A percentile compares a stretch with the other conserved stretches of the same genome.
Evolutionary conservation across 176 grass and related monocot genomes (phyloP).

Genomic region (Chloris gayana): DNA sequence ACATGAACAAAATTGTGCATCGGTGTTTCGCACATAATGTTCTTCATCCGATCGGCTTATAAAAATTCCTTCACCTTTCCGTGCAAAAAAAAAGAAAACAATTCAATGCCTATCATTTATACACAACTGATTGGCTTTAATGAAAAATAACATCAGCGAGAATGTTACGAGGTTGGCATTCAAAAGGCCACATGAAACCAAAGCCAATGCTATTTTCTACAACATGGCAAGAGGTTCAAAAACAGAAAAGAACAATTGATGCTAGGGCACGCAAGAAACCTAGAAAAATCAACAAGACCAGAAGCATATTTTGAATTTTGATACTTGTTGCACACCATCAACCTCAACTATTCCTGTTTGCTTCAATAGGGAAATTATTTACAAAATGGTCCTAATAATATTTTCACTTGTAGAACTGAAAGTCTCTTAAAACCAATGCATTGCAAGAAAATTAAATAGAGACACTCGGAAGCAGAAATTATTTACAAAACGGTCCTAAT

Average conservation of each 20-base stretch:
- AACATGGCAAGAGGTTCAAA: neutral
- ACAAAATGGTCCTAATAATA: conserved; percentile 1
- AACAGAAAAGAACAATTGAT: neutral
- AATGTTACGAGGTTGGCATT: neutral
- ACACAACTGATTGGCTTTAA: conserved; percentile 1
- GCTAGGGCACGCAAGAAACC: neutral
- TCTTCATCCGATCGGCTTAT: conserved; percentile 52
- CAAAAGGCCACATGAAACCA: neutral
- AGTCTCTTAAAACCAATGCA: neutral
- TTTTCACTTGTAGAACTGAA: neutral
- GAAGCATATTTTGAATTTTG: neutral
- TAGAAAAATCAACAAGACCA: neutral
- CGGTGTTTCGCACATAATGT: too few species aligned
- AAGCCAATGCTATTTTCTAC: neutral
- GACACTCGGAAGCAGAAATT: too few species aligned
- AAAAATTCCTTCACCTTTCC: conserved; percentile 65
- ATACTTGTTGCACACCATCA: neutral
- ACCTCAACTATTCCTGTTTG: conserved; percentile 5
- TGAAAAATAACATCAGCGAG: neutral
- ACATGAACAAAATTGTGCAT: too few species aligned
- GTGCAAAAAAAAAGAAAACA: conserved; percentile 22
- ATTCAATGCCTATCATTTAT: neutral
- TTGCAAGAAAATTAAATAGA: too few species aligned
- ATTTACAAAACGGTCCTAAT: accelerated
- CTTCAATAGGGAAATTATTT: neutral